These are phyloP conservation scores for Parasarocladium wereldwijsianum DNA, from an alignment of 2,329 filamentous ascomycete genomes.

Conservation along the genomic window DNA sequence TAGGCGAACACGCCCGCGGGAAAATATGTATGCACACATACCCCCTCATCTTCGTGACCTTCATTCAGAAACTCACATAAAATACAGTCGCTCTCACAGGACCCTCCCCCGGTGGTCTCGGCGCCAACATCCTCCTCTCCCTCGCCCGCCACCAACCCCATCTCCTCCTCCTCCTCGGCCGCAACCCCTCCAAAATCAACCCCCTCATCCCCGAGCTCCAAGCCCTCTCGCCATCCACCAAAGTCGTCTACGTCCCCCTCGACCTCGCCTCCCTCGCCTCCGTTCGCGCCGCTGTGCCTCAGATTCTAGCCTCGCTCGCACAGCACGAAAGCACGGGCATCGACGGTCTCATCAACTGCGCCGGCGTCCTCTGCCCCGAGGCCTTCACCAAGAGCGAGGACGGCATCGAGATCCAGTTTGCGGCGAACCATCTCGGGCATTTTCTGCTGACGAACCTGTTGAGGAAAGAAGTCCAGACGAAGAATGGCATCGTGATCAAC, in stretches of 20 bases:
- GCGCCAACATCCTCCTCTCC: not conserved
- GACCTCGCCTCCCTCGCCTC: not conserved
- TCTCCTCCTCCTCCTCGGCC: not conserved
- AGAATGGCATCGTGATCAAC: conserved; percentile 10
- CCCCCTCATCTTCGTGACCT: too few species aligned
- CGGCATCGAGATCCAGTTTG: conserved; percentile 18
- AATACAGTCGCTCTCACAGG: not conserved
- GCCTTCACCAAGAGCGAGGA: conserved; percentile 14
- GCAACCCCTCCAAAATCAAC: not conserved
- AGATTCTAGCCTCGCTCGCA: not conserved
- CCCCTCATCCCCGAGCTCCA: not conserved
- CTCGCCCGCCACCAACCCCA: not conserved
- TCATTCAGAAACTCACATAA: not conserved
- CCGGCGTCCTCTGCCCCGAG: conserved; percentile 19
- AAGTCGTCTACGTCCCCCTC: not conserved
- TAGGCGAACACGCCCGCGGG: not conserved
- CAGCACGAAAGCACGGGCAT: conserved; percentile 5
- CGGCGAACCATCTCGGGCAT: conserved; percentile 18
- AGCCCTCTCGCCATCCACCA: not conserved
- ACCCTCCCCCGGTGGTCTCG: not conserved
- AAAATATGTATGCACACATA: not conserved
- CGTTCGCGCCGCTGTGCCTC: not conserved
- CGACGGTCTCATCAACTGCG: conserved; percentile 23
- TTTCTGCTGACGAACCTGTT: conserved; percentile 20
- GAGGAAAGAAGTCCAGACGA: conserved; percentile 14